Evolutionary conservation across 495 filamentous ascomycete species (phyloP), one percentile per base, ranked within the genome.

Genomic region (Cairneyella variabilis): DNA sequence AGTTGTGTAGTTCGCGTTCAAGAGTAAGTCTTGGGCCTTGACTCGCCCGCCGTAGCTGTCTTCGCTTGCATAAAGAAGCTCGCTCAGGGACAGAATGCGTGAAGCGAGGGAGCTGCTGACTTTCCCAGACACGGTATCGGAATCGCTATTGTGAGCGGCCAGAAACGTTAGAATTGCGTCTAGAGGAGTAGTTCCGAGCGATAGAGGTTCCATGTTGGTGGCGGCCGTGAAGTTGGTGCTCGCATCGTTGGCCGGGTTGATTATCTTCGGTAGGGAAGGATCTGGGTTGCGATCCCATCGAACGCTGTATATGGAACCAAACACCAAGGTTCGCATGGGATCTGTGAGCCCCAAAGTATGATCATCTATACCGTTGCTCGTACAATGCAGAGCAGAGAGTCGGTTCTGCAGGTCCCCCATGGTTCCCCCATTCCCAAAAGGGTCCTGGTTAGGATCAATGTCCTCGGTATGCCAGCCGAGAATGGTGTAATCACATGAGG

Each of bases 101-200:
- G 22, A 21, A 7, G 48, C 42, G 3, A 22, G 16, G n/a, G 7
- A 4, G 6, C 12, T 39, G 11, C 16, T 18, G 11, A n/a, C 54
- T 5, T 18, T 27, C 11, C 53, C 53, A 42, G 43, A 44, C 1
- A 56, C 12, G 11, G 9, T 30, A 9, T 1, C 26, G 3, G 28
- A 4, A 46, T 54, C 51, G 7, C 16, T 37, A 20, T 34, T 20
- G 22, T 66, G 64, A 1, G 57, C 57, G 6, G 56, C 21, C 10
- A 68, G 36, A 56, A 71, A 78, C 0, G 73, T 43, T 0, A 77
- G 48, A 6, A 79, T 25, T 0, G 72, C 58, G 51, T 80, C 77
- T 14, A 78, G 54, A 2, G 74, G 66, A 1, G 75, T 73, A 0
- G 71, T 74, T 0, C 77, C 76, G 7, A 79, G 59, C 0, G 76